phyloP scores from a whole-genome alignment of 352 stramenopile genomes.

The Pilasporangium apinafurcum region DNA sequence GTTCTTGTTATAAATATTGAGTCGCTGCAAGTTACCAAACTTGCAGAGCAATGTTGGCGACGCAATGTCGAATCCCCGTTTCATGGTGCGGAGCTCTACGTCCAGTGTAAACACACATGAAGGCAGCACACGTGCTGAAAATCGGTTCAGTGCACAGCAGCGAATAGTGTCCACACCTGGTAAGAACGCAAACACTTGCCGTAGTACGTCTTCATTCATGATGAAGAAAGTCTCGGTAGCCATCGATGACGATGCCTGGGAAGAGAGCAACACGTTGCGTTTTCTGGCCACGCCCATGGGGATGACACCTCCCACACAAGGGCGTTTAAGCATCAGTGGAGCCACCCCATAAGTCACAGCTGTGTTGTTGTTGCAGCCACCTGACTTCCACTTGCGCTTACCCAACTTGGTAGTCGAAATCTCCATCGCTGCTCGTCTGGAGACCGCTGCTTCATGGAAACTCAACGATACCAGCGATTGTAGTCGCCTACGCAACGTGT shows the following conservation, averaged over 20 bases:
- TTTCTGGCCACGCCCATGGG: neutral
- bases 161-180: constrained; percentile 57
- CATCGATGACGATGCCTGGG: constrained; percentile 4
- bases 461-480: constrained; percentile 85
- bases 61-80: constrained; percentile 13
- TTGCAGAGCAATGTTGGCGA: constrained; percentile 20
- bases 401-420: constrained; percentile 25
- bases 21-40: constrained; percentile 45
- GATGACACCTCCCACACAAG: constrained; percentile 10
- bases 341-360: constrained; percentile 51
- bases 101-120: constrained; percentile 40
- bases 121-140: constrained; percentile 44
- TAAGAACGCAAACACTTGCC: constrained; percentile 62
- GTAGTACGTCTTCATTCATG: constrained; percentile 67
- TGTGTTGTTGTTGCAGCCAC: too few relatives aligned
- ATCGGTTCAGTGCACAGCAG: constrained; percentile 58
- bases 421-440: constrained; percentile 27
- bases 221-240: constrained; percentile 51
- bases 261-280: neutral
- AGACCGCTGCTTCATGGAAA: constrained; percentile 77
- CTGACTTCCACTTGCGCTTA: constrained; percentile 46
- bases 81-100: constrained; percentile 40
- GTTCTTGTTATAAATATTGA: constrained; percentile 10
- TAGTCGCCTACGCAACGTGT: constrained; percentile 69
- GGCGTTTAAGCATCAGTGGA: constrained; percentile 52